phyloP scores from a whole-genome alignment of 208 protist species.

The Leishmania tarentolae region DNA sequence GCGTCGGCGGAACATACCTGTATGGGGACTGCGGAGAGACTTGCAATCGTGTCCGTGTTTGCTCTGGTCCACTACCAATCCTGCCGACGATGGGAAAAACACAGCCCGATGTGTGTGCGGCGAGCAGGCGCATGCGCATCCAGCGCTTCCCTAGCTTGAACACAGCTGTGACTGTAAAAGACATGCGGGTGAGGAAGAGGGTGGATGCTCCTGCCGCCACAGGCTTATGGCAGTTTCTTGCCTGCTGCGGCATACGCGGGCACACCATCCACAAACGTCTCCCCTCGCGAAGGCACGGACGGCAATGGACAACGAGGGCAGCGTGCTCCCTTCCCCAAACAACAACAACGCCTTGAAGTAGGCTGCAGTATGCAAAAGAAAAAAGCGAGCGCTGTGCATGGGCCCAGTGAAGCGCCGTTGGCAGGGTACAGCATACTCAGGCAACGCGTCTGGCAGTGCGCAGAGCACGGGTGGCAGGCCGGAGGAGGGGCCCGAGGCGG shows the following conservation, averaged over 20 bases:
- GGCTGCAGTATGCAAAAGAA: background rate
- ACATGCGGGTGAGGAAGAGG: background rate
- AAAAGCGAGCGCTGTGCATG: background rate
- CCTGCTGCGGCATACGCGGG: background rate
- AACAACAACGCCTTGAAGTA: background rate
- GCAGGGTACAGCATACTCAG: background rate
- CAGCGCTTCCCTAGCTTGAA: background rate
- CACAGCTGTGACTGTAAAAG: background rate
- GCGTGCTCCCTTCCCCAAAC: background rate
- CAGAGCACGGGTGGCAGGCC: background rate
- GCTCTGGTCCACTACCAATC: background rate
- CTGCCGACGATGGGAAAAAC: background rate
- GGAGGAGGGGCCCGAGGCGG: background rate
- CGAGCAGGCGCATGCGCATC: background rate
- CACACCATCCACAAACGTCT: background rate
- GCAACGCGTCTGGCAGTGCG: background rate
- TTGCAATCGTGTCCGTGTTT: background rate
- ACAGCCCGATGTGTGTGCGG: background rate
- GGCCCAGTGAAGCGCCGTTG: background rate
- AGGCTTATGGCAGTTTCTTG: background rate
- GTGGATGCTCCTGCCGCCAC: too few relatives aligned
- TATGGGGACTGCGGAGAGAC: background rate
- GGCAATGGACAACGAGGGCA: background rate
- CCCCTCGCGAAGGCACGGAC: background rate
- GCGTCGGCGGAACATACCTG: background rate